Percentiles rank a stretch among this genome's conserved stretches.
These are phyloP conservation scores for Ceratocystis harringtonii DNA, from an alignment of 2,329 filamentous ascomycete species.

Conservation along the genomic window DNA sequence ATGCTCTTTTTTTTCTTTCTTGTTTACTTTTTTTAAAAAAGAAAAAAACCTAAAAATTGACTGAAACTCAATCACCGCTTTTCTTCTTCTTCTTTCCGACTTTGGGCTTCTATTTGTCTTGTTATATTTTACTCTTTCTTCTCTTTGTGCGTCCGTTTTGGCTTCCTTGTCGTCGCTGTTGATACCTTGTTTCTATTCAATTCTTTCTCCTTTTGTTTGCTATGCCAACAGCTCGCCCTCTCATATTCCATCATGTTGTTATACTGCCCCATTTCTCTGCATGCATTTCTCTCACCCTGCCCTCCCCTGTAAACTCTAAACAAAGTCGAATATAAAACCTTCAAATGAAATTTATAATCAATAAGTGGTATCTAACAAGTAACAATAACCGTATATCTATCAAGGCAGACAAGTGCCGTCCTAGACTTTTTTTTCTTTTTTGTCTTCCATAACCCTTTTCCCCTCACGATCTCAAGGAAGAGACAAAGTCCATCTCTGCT, in stretches of 20 bases:
- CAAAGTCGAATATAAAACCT: neutral
- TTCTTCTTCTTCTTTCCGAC: neutral
- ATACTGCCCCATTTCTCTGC: neutral
- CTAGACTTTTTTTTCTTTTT: neutral
- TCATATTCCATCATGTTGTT: neutral
- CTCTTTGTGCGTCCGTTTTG: neutral
- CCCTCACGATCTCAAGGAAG: too few species aligned
- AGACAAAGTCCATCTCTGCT: neutral
- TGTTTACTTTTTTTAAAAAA: neutral
- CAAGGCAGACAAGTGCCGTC: neutral
- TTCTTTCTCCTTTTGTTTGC: neutral
- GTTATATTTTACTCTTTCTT: neutral
- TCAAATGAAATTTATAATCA: slow-evolving; percentile 2
- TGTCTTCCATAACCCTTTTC: neutral
- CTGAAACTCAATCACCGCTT: too few species aligned
- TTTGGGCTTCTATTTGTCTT: neutral
- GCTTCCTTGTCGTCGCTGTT: neutral
- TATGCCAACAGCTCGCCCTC: neutral
- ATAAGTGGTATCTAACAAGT: neutral
- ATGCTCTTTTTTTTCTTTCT: neutral
- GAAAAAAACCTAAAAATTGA: too few species aligned
- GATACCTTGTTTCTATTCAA: neutral
- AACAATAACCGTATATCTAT: neutral
- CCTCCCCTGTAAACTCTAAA: neutral
- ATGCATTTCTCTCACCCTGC: neutral